phyloP scores from a whole-genome alignment of 148 eudicot genomes.

The Heliamphora exappendiculata region DNA sequence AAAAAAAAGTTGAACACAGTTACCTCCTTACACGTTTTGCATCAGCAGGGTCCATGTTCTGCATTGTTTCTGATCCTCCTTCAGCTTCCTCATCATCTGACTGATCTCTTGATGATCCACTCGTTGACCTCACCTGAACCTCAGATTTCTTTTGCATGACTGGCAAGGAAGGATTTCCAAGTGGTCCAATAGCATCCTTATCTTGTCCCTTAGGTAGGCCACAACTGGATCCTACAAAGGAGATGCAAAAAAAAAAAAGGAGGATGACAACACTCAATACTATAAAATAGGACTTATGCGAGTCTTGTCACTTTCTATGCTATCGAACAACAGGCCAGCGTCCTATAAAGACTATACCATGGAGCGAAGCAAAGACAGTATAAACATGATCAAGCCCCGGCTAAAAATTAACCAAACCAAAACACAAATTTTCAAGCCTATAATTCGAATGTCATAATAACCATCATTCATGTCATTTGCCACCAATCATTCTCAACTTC shows the following conservation, averaged over 20 bases:
- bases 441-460: too few species aligned
- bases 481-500: background rate
- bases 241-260: background rate
- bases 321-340: background rate
- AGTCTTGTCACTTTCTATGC: background rate
- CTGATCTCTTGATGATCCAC: constrained; percentile 77
- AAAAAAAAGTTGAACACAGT: constrained; percentile 3
- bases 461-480: too few species aligned
- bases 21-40: constrained; percentile 84
- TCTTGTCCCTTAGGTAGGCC: constrained; percentile 35
- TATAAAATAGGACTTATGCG: background rate
- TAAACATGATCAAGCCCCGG: background rate
- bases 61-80: constrained; percentile 64
- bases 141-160: constrained; percentile 45
- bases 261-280: constrained; percentile 3
- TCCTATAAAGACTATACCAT: background rate
- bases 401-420: too few species aligned
- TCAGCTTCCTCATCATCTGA: constrained; percentile 96
- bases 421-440: too few species aligned
- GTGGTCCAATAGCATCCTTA: constrained; percentile 46
- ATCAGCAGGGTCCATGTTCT: constrained; percentile 62
- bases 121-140: constrained; percentile 64
- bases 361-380: background rate
- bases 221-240: constrained; percentile 32
- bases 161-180: constrained; percentile 57